Evolutionary conservation across 2,329 filamentous ascomycete species (phyloP).

Genomic region (Fusarium incarnatum): DNA sequence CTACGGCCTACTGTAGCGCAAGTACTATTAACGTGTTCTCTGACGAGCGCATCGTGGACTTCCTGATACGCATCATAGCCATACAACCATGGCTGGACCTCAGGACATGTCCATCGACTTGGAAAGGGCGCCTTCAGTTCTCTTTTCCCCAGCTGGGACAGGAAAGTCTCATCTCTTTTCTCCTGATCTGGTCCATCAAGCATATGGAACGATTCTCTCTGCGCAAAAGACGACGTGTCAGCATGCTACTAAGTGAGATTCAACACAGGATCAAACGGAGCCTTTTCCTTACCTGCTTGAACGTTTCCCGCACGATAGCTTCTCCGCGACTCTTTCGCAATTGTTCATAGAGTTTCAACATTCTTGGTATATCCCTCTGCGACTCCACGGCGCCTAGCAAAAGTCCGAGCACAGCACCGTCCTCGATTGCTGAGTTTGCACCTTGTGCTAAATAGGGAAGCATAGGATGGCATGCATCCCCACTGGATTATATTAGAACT

Average conservation of each 20-base stretch:
- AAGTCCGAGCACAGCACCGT: slow-evolving; percentile 72
- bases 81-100: slow-evolving; percentile 72
- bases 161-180: slow-evolving; percentile 67
- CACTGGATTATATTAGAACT: slow-evolving; percentile 46
- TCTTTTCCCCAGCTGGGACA: slow-evolving; percentile 64
- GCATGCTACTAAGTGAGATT: accelerated
- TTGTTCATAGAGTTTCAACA: slow-evolving; percentile 58
- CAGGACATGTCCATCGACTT: slow-evolving; percentile 67
- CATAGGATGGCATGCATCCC: slow-evolving; percentile 74
- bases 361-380: slow-evolving; percentile 60
- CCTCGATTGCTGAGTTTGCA: slow-evolving; percentile 75
- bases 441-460: slow-evolving; percentile 73
- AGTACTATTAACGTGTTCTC: neutral
- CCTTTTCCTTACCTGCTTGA: slow-evolving; percentile 54
- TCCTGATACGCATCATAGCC: slow-evolving; percentile 64
- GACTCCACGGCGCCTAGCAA: slow-evolving; percentile 64
- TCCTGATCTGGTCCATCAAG: slow-evolving; percentile 40
- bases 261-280: neutral
- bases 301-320: slow-evolving; percentile 71
- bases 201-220: slow-evolving; percentile 66
- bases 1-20: neutral
- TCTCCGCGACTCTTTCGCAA: slow-evolving; percentile 62
- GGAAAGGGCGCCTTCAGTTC: slow-evolving; percentile 66
- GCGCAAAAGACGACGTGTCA: neutral
- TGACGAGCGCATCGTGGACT: neutral